Base-by-base conservation (phyloP, 164 flowering plant species). In the Dillenia turbinata region DNA sequence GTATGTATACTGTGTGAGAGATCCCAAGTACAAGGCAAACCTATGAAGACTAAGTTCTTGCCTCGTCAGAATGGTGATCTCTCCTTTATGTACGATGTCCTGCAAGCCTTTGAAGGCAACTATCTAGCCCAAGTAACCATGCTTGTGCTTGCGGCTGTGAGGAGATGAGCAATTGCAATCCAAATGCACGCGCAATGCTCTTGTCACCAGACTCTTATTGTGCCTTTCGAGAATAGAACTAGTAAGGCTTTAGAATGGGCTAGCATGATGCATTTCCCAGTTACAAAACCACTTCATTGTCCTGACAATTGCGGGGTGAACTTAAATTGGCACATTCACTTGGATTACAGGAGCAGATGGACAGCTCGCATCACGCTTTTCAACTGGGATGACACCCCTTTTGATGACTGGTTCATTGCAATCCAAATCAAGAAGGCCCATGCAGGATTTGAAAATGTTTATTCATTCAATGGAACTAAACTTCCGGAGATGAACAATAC, bases 141-240 rank as follows among this genome's bases (percentile, higher is more conserved):
- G 86, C 94, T 1, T 88, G 97, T 17, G 89, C 97, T 0, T 88
- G 97, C 50, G 97, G 97, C 1, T 88, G 97, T 54, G 66, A 63
- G 2, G 62, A 73, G 14, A 45, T 52, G 0, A 58, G 53, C 9
- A 64, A 49, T 0, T 87, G 93, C 65, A 72, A 70, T 59, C 61
- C 71, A 2, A 65, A 75, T 4, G 81, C 85, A 1, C 49, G 46
- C 0, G 57, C 86, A 0, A 9, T 86, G 83, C 80, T 80, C n/a
- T 83, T 90, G 4, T 94, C 97, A 0, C 17, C 92, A 1, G 90
- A 82, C 92, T 1, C 79, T 84, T 2, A 84, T 88, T 2, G 83
- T 90, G 6, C 96, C 96, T 10, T 86, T 84, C 49, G 89, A 10
- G 0, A 86, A 88, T 65, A 52, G 92, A 45, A 80, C 85, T 0